These are phyloP conservation scores for Penicillium paxilli DNA, from an alignment of 495 filamentous ascomycete genomes.

Conservation along the genomic window DNA sequence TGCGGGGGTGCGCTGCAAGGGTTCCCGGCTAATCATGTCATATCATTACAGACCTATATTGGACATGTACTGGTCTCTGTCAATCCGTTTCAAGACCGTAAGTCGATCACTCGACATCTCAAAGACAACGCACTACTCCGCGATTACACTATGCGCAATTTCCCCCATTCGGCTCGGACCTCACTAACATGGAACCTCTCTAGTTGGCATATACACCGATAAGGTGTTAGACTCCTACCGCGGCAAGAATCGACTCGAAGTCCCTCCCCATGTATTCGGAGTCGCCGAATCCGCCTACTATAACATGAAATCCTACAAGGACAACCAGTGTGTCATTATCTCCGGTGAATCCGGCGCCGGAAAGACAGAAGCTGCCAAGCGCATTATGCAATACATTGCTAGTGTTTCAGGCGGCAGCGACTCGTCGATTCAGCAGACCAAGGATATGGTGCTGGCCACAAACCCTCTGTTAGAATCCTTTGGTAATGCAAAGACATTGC, in stretches of 20 bases:
- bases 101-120: constrained; percentile 25
- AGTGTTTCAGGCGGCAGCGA: constrained; percentile 88
- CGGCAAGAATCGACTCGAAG: constrained; percentile 95
- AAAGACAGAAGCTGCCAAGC: constrained; percentile 99
- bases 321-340: constrained; percentile 99
- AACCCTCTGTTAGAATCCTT: constrained; percentile 98
- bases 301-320: constrained; percentile 99
- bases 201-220: constrained; percentile 97
- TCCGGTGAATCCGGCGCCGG: constrained; percentile 98
- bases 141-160: too few relatives aligned
- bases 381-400: constrained; percentile 99
- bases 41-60: constrained; percentile 80
- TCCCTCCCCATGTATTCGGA: constrained; percentile 95
- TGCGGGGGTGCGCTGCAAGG: constrained; percentile 6
- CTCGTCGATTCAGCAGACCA: constrained; percentile 94
- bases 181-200: constrained; percentile 13
- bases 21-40: constrained; percentile 26
- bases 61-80: constrained; percentile 99
- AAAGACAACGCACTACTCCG: not conserved
- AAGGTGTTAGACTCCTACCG: constrained; percentile 85
- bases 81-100: constrained; percentile 94
- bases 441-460: constrained; percentile 98
- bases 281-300: constrained; percentile 97
- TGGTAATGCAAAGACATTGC: constrained; percentile 94
- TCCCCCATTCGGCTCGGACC: too few relatives aligned